Conservation (phyloP, 352 stramenopile genomes). For the Phytopythium sindhum region DNA sequence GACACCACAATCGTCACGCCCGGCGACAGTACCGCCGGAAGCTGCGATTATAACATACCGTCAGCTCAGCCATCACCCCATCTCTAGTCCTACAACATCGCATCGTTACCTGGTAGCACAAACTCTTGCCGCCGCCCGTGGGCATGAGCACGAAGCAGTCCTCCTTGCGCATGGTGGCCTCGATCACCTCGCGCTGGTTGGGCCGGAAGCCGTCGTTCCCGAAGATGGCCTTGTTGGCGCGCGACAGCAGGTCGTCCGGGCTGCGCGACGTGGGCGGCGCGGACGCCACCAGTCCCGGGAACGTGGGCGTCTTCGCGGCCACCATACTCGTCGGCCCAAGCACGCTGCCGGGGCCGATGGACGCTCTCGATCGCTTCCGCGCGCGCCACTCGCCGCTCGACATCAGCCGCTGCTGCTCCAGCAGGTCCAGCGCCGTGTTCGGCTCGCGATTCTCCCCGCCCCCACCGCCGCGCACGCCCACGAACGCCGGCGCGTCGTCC, state of each 20-base stretch:
- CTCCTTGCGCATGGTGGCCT: constrained; percentile 85
- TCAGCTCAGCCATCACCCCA: neutral
- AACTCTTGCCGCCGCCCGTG: constrained; percentile 88
- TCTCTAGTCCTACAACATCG: neutral
- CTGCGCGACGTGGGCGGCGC: neutral
- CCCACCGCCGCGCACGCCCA: constrained; percentile 5
- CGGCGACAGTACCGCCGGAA: constrained; percentile 55
- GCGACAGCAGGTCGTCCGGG: constrained; percentile 32
- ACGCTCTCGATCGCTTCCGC: constrained; percentile 15
- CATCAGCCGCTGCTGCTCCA: constrained; percentile 3
- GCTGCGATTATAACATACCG: constrained; percentile 10
- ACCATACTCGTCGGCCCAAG: neutral
- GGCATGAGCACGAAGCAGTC: constrained; percentile 95
- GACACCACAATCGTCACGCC: constrained; percentile 93
- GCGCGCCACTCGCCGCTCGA: constrained; percentile 2
- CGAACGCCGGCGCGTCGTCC: constrained; percentile 11
- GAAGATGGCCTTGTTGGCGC: constrained; percentile 66
- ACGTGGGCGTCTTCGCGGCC: neutral
- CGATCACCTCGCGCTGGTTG: constrained; percentile 91
- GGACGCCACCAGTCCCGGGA: neutral
- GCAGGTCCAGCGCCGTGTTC: constrained; percentile 36
- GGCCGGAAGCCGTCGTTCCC: constrained; percentile 83
- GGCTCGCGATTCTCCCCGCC: constrained; percentile 36
- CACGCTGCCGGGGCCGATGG: neutral
- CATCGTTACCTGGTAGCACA: constrained; percentile 87